A percentile compares a stretch with the other conserved stretches of the same genome.
phyloP scores from a whole-genome alignment of 108 stramenopile genomes.

The Hondaea fermentalgiana region DNA sequence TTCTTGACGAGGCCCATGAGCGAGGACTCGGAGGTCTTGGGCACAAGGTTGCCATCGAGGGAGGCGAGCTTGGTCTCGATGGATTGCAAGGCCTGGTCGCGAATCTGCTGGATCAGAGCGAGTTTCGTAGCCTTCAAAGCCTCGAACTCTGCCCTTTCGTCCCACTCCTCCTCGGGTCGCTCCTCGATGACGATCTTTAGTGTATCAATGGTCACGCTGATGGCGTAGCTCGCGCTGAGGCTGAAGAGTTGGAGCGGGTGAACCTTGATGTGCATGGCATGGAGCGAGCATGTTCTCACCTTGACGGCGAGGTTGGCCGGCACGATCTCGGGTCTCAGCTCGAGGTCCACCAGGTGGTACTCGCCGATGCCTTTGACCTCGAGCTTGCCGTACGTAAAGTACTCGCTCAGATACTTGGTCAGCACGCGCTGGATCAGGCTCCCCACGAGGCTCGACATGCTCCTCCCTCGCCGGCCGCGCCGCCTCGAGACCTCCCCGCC shows the following conservation, averaged over 20 bases:
- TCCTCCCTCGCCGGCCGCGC: neutral
- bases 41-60: neutral
- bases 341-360: neutral
- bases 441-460: neutral
- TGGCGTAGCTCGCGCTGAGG: slow-evolving; percentile 6
- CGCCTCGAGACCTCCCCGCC: too few relatives aligned
- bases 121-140: neutral
- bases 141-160: neutral
- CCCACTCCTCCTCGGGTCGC: neutral
- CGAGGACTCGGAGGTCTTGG: neutral
- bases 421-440: neutral
- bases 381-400: neutral
- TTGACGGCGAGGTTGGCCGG: neutral
- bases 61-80: neutral
- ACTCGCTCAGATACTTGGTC: neutral
- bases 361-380: neutral
- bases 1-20: neutral
- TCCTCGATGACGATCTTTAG: neutral
- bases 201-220: neutral
- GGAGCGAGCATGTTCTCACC: neutral
- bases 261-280: neutral
- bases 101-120: neutral
- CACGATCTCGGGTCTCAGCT: neutral
- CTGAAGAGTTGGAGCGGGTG: neutral
- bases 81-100: neutral